A percentile compares a stretch with the other conserved stretches of the same genome.
These are phyloP conservation scores for Limnomonas spitsbergensis DNA, from an alignment of 139 green algal genomes.

Conservation along the genomic window DNA sequence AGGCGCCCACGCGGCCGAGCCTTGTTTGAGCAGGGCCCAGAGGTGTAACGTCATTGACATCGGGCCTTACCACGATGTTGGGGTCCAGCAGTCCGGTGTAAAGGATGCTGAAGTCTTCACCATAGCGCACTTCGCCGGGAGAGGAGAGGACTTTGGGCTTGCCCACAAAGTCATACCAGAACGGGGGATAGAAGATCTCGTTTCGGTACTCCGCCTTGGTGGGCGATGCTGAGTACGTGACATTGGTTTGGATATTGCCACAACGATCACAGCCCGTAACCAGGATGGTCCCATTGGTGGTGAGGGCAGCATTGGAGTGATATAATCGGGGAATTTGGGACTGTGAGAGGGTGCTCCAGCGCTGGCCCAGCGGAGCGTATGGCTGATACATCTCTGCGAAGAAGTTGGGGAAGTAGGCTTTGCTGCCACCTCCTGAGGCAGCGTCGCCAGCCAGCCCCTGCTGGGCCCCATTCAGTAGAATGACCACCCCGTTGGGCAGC, in stretches of 20 bases:
- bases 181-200: slow-evolving; percentile 37
- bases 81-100: not conserved
- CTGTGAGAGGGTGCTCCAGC: slow-evolving; percentile 1
- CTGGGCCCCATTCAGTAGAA: no score
- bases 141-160: slow-evolving; percentile 16
- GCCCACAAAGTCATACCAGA: slow-evolving; percentile 22
- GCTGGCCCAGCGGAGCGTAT: not conserved
- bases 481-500: no score
- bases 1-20: no score
- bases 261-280: no score
- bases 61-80: not conserved
- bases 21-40: no score
- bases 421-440: slow-evolving; percentile 8
- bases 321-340: slow-evolving; percentile 12
- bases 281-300: slow-evolving; percentile 25
- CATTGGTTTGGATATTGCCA: not conserved
- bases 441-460: no score
- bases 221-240: not conserved
- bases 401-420: slow-evolving; percentile 28
- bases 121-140: not conserved
- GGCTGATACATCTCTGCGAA: slow-evolving; percentile 29
- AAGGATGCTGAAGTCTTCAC: not conserved
- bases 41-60: no score
- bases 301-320: slow-evolving; percentile 35
- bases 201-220: slow-evolving; percentile 34